Base-by-base conservation (phyloP, 169 alveolate genomes). In the Babesia ovis region DNA sequence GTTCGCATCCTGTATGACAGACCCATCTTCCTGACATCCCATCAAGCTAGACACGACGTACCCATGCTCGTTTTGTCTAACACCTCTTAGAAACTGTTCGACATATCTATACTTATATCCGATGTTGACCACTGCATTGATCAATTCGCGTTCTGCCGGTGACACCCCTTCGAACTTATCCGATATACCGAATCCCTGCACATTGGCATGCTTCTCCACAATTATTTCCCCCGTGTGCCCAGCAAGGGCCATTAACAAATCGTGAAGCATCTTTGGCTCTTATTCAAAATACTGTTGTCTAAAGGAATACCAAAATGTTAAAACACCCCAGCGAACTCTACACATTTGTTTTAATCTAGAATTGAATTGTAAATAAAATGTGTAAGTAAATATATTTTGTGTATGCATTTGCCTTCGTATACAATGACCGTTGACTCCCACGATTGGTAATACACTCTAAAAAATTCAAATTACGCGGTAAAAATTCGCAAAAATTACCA, bases 201-300 rank as follows among this genome's bases (percentile, higher is more conserved):
- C 57, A 31, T 43, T 58, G 46, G 57, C 66, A 20, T 60, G 53
- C 23, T 53, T 80, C 58, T 76, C 80, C 37, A 77, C 70, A 20
- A 75, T 81, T 42, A 89, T 48, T 59, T 80, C 91, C 42, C 91
- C 93, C 22, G 88, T 50, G 60, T 80, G 90, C 31, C 90, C 93
- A 51, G 83, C 77, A 50, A 89, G 62, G 72, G 91, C 84, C 67
- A 79, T 58, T 20, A 83, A 81, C 18, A 88, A 31, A 54, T 84
- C 91, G 79, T 84, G 87, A 41, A 89, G 61, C 90, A 84, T 84
- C n/a, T 4, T 39, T 18, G 32, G 42, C 23, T 55, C 46, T 8
- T 22, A 27, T 27, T 27, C 34, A n/a, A n/a, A n/a, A n/a, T n/a
- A n/a, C n/a, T n/a, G n/a, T n/a, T n/a, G n/a, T n/a, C n/a, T n/a